Evolutionary conservation across 202 grass and related monocot species (phyloP).

Genomic region (Schoenoplectus triqueter): DNA sequence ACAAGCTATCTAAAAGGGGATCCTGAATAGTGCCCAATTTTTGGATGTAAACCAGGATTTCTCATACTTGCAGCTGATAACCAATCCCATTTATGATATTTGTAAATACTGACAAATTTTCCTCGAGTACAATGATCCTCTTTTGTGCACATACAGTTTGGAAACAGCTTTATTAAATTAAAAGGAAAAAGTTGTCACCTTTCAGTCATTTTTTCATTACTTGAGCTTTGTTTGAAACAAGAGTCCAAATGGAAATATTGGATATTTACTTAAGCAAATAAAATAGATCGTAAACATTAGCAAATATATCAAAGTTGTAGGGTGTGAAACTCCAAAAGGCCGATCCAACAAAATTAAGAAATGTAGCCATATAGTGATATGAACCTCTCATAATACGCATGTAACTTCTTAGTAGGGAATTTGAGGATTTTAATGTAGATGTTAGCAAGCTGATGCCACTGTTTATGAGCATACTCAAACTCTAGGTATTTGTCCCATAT

Average conservation of each 20-base stretch:
- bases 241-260: background rate
- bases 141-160: background rate
- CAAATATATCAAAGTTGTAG: background rate
- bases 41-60: background rate
- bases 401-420: conserved; percentile 40
- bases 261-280: background rate
- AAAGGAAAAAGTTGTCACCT: background rate
- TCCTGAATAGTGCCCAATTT: background rate
- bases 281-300: background rate
- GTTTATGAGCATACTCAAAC: conserved; percentile 78
- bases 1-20: background rate
- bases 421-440: conserved; percentile 66
- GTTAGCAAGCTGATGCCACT: conserved; percentile 59
- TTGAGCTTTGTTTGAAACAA: background rate
- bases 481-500: conserved; percentile 94
- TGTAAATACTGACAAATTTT: background rate
- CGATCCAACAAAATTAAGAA: background rate
- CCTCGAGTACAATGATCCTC: background rate
- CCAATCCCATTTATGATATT: background rate
- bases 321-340: background rate
- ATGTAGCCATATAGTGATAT: background rate
- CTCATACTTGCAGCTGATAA: background rate
- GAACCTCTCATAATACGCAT: conserved; percentile 23
- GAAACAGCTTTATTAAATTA: background rate
- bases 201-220: background rate